Percentiles rank a stretch among this genome's conserved stretches.
These are phyloP conservation scores for Salvia sclarea DNA, from an alignment of 305 asterid species.

Conservation along the genomic window DNA sequence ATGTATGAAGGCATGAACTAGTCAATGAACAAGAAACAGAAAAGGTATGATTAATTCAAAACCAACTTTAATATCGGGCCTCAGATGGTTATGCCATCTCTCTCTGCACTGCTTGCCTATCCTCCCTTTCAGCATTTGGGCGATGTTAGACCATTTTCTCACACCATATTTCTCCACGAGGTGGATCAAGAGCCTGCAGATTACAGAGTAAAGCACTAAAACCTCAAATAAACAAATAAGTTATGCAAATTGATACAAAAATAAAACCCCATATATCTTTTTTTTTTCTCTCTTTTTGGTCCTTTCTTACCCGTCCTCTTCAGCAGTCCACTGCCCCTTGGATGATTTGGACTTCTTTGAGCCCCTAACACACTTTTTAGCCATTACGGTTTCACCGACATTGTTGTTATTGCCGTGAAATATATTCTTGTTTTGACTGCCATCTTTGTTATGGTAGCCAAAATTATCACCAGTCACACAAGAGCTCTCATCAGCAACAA, in stretches of 20 bases:
- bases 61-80: slow-evolving; percentile 82
- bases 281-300: background rate
- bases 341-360: slow-evolving; percentile 60
- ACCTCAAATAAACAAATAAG: background rate
- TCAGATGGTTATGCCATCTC: slow-evolving; percentile 95
- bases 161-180: slow-evolving; percentile 81
- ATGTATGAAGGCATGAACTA: slow-evolving; percentile 2
- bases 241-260: no score
- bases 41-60: slow-evolving; percentile 8
- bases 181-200: slow-evolving; percentile 58
- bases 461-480: slow-evolving; percentile 49
- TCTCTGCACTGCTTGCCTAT: slow-evolving; percentile 96
- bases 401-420: slow-evolving; percentile 6
- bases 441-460: slow-evolving; percentile 35
- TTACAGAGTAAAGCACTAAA: slow-evolving; percentile 3
- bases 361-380: slow-evolving; percentile 36
- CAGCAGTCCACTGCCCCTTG: slow-evolving; percentile 87
- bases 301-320: slow-evolving; percentile 74
- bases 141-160: slow-evolving; percentile 86
- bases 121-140: slow-evolving; percentile 80
- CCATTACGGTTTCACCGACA: slow-evolving; percentile 31
- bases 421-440: slow-evolving; percentile 30
- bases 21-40: background rate
- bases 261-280: background rate
- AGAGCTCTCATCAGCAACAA: slow-evolving; percentile 62